A percentile compares a stretch with the other conserved stretches of the same genome.
Evolutionary conservation across 441 rosid species (phyloP).

Genomic region (Eruca vesicaria): DNA sequence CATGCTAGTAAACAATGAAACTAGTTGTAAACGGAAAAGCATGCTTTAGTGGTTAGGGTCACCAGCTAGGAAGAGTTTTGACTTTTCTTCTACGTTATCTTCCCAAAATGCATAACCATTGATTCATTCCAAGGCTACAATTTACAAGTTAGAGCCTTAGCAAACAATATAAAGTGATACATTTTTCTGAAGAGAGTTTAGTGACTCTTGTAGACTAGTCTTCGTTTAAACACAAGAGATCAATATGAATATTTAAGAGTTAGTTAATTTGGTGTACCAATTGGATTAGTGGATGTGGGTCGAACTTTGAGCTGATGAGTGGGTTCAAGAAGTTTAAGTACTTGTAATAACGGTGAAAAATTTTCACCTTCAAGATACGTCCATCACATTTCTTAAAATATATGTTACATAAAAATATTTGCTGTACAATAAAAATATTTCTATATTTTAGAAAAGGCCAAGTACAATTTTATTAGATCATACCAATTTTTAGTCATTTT

Average conservation of each 20-base stretch:
- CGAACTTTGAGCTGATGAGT: slow-evolving; percentile 78
- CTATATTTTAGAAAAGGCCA: no score
- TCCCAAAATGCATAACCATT: not conserved
- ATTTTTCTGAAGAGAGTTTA: not conserved
- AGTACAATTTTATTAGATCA: no score
- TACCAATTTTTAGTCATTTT: no score
- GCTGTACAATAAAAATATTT: no score
- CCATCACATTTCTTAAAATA: no score
- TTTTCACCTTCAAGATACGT: slow-evolving; percentile 90
- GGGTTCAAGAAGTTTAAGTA: slow-evolving; percentile 86
- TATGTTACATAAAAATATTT: no score
- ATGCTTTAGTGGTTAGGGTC: slow-evolving; percentile 22
- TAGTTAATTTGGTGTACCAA: slow-evolving; percentile 1
- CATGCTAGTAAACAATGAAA: slow-evolving; percentile 18
- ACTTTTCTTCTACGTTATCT: slow-evolving; percentile 30
- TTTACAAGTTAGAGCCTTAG: not conserved
- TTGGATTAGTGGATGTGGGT: no score
- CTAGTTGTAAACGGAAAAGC: not conserved
- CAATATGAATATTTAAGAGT: not conserved
- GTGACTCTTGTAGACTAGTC: no score
- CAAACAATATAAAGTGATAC: not conserved
- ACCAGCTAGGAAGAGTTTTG: slow-evolving; percentile 20
- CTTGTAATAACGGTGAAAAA: slow-evolving; percentile 84
- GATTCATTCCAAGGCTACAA: not conserved
- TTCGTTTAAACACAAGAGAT: not conserved